Evolutionary conservation across 2,329 filamentous ascomycete species (phyloP).

Genomic region (Daldinia sp.): DNA sequence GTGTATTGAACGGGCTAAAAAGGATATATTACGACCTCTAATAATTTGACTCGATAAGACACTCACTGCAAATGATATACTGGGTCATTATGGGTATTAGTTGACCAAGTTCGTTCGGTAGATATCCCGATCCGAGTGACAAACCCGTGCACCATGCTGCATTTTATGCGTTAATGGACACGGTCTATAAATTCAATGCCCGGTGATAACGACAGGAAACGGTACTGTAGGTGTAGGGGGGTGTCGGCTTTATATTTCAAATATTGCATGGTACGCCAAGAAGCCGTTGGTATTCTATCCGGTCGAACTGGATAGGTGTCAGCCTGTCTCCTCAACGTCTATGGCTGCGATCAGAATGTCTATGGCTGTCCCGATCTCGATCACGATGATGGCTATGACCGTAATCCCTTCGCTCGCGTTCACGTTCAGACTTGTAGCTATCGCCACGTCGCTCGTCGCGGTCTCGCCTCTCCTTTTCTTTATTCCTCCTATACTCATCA

Average conservation of each 20-base stretch:
- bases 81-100: background rate
- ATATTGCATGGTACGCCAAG: background rate
- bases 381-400: slow-evolving; percentile 42
- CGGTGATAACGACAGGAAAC: background rate
- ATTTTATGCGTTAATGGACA: background rate
- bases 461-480: slow-evolving; percentile 54
- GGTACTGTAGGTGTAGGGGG: background rate
- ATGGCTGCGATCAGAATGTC: slow-evolving; percentile 38
- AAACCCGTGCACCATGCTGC: background rate
- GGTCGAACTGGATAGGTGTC: background rate
- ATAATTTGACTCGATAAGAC: background rate
- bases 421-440: slow-evolving; percentile 58
- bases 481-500: slow-evolving; percentile 59
- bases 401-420: slow-evolving; percentile 51
- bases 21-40: background rate
- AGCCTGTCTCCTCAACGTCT: slow-evolving; percentile 23
- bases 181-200: background rate
- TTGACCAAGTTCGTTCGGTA: background rate
- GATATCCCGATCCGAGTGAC: background rate
- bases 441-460: slow-evolving; percentile 52
- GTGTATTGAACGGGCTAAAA: slow-evolving; percentile 1
- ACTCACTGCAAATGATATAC: background rate
- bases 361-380: slow-evolving; percentile 46
- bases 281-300: background rate
- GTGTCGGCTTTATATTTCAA: background rate